Percentiles rank a stretch among this genome's conserved stretches.
phyloP scores from a whole-genome alignment of 495 filamentous ascomycete genomes.

The Penicillium manginii region DNA sequence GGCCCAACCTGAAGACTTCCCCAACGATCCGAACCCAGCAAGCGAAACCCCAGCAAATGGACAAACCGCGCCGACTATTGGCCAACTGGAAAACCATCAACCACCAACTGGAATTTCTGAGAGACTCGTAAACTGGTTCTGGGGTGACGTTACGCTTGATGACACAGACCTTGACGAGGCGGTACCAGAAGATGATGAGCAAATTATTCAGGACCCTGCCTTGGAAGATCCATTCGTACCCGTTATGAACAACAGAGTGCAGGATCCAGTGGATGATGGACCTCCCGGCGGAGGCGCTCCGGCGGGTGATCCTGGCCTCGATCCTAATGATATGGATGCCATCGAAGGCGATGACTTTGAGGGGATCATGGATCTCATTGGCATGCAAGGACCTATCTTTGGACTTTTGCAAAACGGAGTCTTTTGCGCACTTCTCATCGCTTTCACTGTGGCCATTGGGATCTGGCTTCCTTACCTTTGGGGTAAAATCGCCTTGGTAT shows the following conservation, averaged over 20 bases:
- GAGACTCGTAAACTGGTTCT: conserved; percentile 60
- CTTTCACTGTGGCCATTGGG: conserved; percentile 78
- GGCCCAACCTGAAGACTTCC: neutral
- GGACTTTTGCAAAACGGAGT: conserved; percentile 92
- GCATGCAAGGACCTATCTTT: conserved; percentile 90
- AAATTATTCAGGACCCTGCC: conserved; percentile 57
- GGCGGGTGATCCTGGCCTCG: conserved; percentile 52
- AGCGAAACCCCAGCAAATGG: conserved; percentile 2
- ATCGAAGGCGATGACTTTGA: conserved; percentile 95
- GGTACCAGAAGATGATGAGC: conserved; percentile 55
- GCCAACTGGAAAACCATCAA: conserved; percentile 8
- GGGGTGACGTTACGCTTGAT: conserved; percentile 57
- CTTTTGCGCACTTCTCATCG: conserved; percentile 89
- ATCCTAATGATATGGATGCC: conserved; percentile 61
- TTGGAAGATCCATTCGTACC: conserved; percentile 68
- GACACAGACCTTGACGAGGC: conserved; percentile 36
- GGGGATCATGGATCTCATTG: conserved; percentile 92
- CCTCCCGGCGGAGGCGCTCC: conserved; percentile 8
- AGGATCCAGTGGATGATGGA: conserved; percentile 25
- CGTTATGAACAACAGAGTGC: conserved; percentile 40
- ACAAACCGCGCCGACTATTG: neutral
- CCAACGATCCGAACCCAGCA: neutral
- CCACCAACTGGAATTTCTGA: conserved; percentile 22
- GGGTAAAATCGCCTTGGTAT: conserved; percentile 80
- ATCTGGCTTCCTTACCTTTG: conserved; percentile 91